Base-by-base conservation (phyloP, 345 rosid genomes). In the Acer yangbiense region DNA sequence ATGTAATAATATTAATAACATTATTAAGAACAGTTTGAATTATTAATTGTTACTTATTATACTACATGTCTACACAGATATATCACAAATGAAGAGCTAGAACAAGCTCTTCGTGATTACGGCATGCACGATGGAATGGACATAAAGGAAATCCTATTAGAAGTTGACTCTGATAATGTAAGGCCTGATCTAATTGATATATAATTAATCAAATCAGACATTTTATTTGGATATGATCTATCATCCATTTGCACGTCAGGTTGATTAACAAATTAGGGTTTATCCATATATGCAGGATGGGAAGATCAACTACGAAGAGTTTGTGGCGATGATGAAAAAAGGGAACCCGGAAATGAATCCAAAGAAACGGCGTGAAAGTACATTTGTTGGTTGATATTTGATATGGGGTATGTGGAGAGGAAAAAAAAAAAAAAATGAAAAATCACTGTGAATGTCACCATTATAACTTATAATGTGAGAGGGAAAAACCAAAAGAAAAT, bases 311-410 rank as follows among this genome's bases (percentile, higher is more conserved):
- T 96, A 96, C 21, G 97, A 94, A 35, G 99, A 96, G 76, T 96
- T 96, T 58, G 98, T 91, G 77, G 97, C 97, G 2, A 96, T 96
- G 98, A 96, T 96, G 99, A 88, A 88, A 82, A 96, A 94, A 91
- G 99, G 97, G 77, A 96, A 90, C 80, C 93, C 91, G 0, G 97
- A 92, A 71, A 89, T 89, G 3, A 85, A 90, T 72, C 93, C 93
- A 23, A 96, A 94, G 87, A 96, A 94, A 86, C 86, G 99, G 75
- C 98, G 99, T 83, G 82, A 88, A 62, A 57, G 66, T 18, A 1
- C 1, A 41, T 55, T 0, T 16, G 52, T 68, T 44, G 73, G 64
- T 76, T 76, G 86, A 82, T 77, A 20, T 17, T n/a, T 8, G 20
- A 18, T 39, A n/a, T 20, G 63, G 63, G 39, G 58, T 43, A 12